Conservation (phyloP, 1,284 basidiomycete species). For the Sutorius eximius region DNA sequence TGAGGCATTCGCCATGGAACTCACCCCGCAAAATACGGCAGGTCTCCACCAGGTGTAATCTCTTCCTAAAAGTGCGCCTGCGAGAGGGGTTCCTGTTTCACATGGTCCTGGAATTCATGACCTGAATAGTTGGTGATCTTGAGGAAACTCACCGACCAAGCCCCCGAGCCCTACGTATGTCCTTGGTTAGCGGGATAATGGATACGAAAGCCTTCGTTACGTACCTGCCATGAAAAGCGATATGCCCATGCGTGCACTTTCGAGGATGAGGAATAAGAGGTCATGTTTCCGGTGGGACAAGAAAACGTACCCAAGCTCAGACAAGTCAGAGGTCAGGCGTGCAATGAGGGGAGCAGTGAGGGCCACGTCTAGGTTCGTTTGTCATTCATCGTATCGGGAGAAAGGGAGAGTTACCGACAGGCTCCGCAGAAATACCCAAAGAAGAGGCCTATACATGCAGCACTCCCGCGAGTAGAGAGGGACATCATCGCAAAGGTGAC, state of each 20-base stretch:
- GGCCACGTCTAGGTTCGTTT: conserved; percentile 31
- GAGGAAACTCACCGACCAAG: conserved; percentile 22
- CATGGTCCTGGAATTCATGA: neutral
- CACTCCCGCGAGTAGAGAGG: conserved; percentile 20
- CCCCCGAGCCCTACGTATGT: conserved; percentile 22
- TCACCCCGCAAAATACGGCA: conserved; percentile 30
- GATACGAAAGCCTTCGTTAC: neutral
- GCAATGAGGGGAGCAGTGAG: conserved; percentile 37
- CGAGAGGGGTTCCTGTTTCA: conserved; percentile 25
- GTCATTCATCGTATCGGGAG: neutral
- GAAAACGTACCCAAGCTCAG: conserved; percentile 35
- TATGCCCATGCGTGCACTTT: conserved; percentile 29
- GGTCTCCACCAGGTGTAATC: conserved; percentile 27
- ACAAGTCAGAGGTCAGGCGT: conserved; percentile 32
- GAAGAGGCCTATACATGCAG: conserved; percentile 21
- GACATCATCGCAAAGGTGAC: conserved; percentile 30
- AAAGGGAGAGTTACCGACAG: neutral
- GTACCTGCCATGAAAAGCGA: conserved; percentile 28
- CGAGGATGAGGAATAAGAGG: neutral
- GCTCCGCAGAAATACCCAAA: conserved; percentile 35
- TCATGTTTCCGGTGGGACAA: neutral
- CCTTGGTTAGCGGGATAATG: neutral
- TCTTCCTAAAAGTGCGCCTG: conserved; percentile 30
- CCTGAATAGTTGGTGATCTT: neutral
- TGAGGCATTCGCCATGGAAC: neutral